phyloP scores from a whole-genome alignment of 225 moss, liverwort and hornwort genomes.

The Neckera pumila region DNA sequence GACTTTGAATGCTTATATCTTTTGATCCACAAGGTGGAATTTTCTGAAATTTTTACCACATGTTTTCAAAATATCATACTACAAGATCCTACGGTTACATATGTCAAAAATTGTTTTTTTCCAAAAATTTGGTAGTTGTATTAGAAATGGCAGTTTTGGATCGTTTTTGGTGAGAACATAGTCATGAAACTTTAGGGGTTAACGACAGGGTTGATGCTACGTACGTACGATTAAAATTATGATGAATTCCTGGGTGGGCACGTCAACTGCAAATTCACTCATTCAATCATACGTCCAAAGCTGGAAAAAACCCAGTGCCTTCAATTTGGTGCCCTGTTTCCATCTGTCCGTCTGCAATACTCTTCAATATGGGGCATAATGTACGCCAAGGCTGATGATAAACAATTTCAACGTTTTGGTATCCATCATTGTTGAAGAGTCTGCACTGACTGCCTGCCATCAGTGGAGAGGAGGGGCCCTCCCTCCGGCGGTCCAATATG shows the following conservation, averaged over 20 bases:
- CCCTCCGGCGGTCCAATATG: neutral
- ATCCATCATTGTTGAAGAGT: neutral
- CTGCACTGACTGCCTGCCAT: neutral
- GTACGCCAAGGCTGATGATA: neutral
- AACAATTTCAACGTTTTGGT: neutral
- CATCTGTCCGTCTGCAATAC: neutral
- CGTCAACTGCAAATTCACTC: neutral
- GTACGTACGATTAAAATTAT: too few species aligned
- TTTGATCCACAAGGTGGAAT: too few species aligned
- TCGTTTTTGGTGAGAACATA: too few species aligned
- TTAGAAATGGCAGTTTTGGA: too few species aligned
- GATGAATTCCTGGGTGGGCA: neutral
- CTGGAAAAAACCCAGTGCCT: neutral
- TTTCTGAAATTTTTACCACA: too few species aligned
- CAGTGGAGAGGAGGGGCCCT: neutral
- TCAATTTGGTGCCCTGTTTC: neutral
- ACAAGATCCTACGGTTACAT: too few species aligned
- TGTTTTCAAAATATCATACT: too few species aligned
- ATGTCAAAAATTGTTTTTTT: too few species aligned
- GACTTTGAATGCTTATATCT: too few species aligned
- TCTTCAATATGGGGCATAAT: neutral
- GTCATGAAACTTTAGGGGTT: too few species aligned
- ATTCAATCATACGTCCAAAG: neutral
- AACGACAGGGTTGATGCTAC: neutral
- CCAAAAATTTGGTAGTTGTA: too few species aligned